Evolutionary conservation across 2,329 filamentous ascomycete species (phyloP).

Genomic region (Penicillium sp.): DNA sequence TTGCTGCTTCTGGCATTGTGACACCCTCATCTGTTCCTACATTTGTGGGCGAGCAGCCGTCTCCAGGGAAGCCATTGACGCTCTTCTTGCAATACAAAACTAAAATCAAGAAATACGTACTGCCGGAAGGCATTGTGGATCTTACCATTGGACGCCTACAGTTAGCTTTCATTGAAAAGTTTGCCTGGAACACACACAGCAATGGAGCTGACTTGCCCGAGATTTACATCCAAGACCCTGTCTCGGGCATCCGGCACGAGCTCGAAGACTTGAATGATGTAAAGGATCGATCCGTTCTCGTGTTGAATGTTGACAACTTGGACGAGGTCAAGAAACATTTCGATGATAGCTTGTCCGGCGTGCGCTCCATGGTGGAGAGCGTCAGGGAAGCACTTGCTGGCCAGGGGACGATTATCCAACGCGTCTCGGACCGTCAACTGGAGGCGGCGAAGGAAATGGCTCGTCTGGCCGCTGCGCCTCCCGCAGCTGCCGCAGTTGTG

Average conservation of each 20-base stretch:
- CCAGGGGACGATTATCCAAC: slow-evolving; percentile 73
- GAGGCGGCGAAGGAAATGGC: slow-evolving; percentile 86
- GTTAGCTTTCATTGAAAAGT: slow-evolving; percentile 96
- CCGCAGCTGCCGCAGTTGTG: slow-evolving; percentile 24
- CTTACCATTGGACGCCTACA: slow-evolving; percentile 84
- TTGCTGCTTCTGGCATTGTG: slow-evolving; percentile 20
- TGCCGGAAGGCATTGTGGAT: slow-evolving; percentile 76
- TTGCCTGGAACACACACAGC: slow-evolving; percentile 96
- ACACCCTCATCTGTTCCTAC: slow-evolving; percentile 48
- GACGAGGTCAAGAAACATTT: slow-evolving; percentile 97
- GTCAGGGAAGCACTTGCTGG: slow-evolving; percentile 79
- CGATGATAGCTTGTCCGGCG: slow-evolving; percentile 77
- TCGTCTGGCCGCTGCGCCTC: slow-evolving; percentile 52
- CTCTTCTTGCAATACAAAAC: slow-evolving; percentile 95
- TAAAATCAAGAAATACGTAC: slow-evolving; percentile 92
- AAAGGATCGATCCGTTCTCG: slow-evolving; percentile 91
- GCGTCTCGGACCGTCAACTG: slow-evolving; percentile 84
- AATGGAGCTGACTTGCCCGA: slow-evolving; percentile 90
- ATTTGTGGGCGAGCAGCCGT: slow-evolving; percentile 57
- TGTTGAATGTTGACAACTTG: slow-evolving; percentile 83
- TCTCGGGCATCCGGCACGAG: slow-evolving; percentile 95
- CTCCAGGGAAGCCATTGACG: slow-evolving; percentile 78
- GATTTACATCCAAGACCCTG: slow-evolving; percentile 94
- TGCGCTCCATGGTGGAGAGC: slow-evolving; percentile 78
- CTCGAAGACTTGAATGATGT: slow-evolving; percentile 88